phyloP scores from a whole-genome alignment of 2,329 filamentous ascomycete species.

The Diaporthe vexans region DNA sequence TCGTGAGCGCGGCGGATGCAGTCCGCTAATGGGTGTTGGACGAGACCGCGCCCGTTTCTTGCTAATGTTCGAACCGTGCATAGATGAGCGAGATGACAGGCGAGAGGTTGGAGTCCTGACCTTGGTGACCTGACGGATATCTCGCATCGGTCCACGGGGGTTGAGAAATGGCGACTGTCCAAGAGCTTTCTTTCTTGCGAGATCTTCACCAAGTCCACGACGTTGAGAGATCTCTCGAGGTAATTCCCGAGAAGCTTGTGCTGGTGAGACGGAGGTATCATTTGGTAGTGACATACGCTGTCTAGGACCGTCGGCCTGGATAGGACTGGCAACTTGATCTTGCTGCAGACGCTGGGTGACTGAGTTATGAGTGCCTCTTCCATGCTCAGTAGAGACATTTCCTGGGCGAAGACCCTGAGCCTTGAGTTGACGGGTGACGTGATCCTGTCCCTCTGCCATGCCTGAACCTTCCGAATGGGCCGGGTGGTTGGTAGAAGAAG shows the following conservation, averaged over 20 bases:
- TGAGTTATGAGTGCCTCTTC: neutral
- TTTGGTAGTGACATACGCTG: constrained; percentile 35
- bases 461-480: neutral
- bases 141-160: constrained; percentile 25
- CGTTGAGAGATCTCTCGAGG: neutral
- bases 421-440: neutral
- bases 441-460: too few species aligned
- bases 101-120: constrained; percentile 24
- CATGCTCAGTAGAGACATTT: neutral
- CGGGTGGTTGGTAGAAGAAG: neutral
- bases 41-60: constrained; percentile 11
- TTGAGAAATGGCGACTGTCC: neutral
- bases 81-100: constrained; percentile 19
- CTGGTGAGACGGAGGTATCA: constrained; percentile 37
- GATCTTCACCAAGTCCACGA: neutral
- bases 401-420: neutral
- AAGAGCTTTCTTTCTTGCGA: neutral
- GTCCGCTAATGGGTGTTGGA: neutral
- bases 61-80: constrained; percentile 35
- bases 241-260: constrained; percentile 3
- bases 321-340: neutral
- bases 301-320: neutral
- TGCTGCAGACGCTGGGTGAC: neutral
- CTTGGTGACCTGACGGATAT: neutral
- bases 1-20: neutral